A percentile compares a stretch with the other conserved stretches of the same genome.
Evolutionary conservation across 2,329 filamentous ascomycete genomes (phyloP).

Genomic region (Grosmannia huntii): DNA sequence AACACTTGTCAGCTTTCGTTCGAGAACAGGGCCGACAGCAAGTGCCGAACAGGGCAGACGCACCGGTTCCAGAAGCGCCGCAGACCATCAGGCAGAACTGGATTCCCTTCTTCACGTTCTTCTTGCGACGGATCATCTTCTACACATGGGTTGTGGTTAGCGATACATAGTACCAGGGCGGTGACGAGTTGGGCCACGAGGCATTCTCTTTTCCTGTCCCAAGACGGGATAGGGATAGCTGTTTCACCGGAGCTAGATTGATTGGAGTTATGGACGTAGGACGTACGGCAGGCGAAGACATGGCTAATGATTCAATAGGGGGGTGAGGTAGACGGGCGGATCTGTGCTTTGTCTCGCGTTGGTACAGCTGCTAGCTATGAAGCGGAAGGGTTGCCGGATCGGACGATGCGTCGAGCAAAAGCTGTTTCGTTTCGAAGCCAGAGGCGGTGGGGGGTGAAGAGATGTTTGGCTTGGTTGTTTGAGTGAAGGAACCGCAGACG

Average conservation of each 20-base stretch:
- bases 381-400: background rate
- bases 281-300: conserved; percentile 24
- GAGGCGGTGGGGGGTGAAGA: background rate
- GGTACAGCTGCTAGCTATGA: background rate
- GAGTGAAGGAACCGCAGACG: background rate
- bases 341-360: background rate
- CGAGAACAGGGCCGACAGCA: background rate
- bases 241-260: background rate
- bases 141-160: conserved; percentile 25
- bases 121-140: conserved; percentile 99
- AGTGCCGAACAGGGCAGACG: conserved; percentile 14
- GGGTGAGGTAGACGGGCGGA: conserved; percentile 1
- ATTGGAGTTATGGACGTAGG: background rate
- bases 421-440: conserved; percentile 11
- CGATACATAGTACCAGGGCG: conserved; percentile 1
- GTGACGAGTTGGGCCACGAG: background rate
- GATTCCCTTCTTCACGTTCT: conserved; percentile 99
- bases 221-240: background rate
- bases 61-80: conserved; percentile 96
- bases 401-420: conserved; percentile 5
- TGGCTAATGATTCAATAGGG: conserved; percentile 10
- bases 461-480: background rate
- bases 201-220: background rate
- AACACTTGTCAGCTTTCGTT: background rate
- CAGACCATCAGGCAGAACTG: conserved; percentile 99